Conservation (phyloP, 805 yeast species). For the Ogataea henricii region DNA sequence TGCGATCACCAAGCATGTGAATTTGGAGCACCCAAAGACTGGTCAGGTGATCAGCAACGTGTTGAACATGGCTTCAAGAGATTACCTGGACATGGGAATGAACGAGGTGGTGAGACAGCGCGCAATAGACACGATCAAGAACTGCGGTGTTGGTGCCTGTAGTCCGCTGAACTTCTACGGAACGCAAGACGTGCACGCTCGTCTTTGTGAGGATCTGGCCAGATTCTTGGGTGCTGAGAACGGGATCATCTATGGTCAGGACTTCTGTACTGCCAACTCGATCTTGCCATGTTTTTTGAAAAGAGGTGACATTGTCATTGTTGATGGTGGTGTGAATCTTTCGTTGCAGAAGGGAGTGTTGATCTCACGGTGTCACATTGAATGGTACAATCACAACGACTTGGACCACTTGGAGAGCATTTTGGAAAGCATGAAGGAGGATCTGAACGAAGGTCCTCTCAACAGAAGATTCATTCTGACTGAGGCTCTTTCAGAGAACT, state of each 20-base stretch:
- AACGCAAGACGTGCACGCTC: conserved; percentile 85
- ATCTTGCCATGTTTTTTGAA: conserved; percentile 92
- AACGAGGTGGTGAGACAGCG: conserved; percentile 47
- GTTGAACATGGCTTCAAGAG: conserved; percentile 69
- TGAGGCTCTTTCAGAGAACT: conserved; percentile 82
- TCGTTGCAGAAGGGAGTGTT: conserved; percentile 86
- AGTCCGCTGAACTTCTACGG: conserved; percentile 99
- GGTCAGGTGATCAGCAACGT: conserved; percentile 38
- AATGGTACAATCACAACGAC: conserved; percentile 85
- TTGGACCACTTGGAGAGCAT: conserved; percentile 76
- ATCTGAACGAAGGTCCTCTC: conserved; percentile 69
- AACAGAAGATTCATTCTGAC: conserved; percentile 89
- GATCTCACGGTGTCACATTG: conserved; percentile 83
- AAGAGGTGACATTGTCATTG: conserved; percentile 91
- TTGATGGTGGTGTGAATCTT: conserved; percentile 74
- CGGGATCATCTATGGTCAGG: conserved; percentile 90
- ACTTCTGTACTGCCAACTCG: conserved; percentile 80
- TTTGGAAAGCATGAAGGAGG: conserved; percentile 59
- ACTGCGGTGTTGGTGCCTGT: conserved; percentile 95
- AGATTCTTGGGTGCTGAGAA: conserved; percentile 73
- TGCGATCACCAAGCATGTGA: conserved; percentile 44
- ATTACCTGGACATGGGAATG: conserved; percentile 65
- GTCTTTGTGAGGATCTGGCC: conserved; percentile 75
- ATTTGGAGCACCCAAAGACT: conserved; percentile 32
- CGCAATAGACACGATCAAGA: conserved; percentile 59